Conservation (phyloP, 2,329 filamentous ascomycete species). For the Blastomyces gilchristii region DNA sequence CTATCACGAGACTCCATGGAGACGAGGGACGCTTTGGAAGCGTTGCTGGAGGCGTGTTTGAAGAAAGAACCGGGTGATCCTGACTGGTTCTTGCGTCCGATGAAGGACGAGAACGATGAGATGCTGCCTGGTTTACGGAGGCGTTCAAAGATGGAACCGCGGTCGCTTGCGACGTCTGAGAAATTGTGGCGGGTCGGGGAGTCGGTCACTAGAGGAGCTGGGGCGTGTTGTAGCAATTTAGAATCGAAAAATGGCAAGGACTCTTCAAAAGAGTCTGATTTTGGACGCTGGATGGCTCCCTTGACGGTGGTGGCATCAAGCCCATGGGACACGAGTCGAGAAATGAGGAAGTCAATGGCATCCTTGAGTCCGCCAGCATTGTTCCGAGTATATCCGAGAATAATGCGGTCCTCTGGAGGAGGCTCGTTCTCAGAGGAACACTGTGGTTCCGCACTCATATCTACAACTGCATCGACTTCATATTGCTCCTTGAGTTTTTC, state of each 20-base stretch:
- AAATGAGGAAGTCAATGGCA: slow-evolving; percentile 87
- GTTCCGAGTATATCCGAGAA: slow-evolving; percentile 86
- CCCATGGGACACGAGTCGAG: slow-evolving; percentile 74
- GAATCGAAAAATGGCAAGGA: slow-evolving; percentile 95
- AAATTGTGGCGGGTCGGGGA: slow-evolving; percentile 82
- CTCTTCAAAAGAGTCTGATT: slow-evolving; percentile 97
- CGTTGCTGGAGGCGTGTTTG: slow-evolving; percentile 79
- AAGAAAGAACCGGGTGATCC: slow-evolving; percentile 80
- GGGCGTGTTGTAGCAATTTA: slow-evolving; percentile 87
- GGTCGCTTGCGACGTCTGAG: slow-evolving; percentile 68
- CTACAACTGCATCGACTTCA: slow-evolving; percentile 74
- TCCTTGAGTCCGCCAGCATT: slow-evolving; percentile 92
- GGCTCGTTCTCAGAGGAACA: slow-evolving; percentile 35
- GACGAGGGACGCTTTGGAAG: slow-evolving; percentile 89
- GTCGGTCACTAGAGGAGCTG: slow-evolving; percentile 67
- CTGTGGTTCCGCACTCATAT: slow-evolving; percentile 34
- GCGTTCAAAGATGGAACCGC: slow-evolving; percentile 76
- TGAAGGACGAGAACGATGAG: slow-evolving; percentile 89
- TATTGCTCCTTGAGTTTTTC: slow-evolving; percentile 83
- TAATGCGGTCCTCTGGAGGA: slow-evolving; percentile 43
- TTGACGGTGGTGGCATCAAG: slow-evolving; percentile 81
- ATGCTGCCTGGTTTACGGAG: slow-evolving; percentile 92
- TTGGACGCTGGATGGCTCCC: slow-evolving; percentile 92
- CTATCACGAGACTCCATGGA: slow-evolving; percentile 93
- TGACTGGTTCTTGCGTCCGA: slow-evolving; percentile 89